Evolutionary conservation across 169 alveolate species (phyloP).

Genomic region (Eimeria praecox): DNA sequence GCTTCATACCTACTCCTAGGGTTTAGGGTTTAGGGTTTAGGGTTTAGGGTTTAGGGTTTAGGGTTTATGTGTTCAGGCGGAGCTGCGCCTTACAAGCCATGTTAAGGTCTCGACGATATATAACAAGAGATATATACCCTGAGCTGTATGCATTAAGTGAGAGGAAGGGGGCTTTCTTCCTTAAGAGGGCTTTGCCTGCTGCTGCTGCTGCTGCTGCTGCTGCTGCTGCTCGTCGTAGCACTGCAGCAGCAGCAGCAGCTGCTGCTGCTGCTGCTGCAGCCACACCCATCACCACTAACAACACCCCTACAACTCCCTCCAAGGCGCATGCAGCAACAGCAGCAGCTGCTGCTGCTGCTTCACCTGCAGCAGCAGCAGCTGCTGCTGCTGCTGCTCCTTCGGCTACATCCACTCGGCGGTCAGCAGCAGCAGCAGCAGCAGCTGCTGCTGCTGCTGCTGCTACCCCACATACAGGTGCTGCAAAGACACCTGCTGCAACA

Average conservation of each 20-base stretch:
- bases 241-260: slow-evolving; percentile 8
- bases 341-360: not conserved
- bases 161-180: slow-evolving; percentile 48
- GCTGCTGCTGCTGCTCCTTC: not conserved
- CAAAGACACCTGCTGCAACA: slow-evolving; percentile 2
- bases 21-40: not conserved
- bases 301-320: not conserved
- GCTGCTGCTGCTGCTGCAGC: slow-evolving; percentile 13
- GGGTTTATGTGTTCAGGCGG: slow-evolving; percentile 67
- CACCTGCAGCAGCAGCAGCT: not conserved
- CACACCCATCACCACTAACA: slow-evolving; percentile 11
- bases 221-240: slow-evolving; percentile 51
- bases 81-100: slow-evolving; percentile 66
- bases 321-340: not conserved
- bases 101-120: slow-evolving; percentile 70
- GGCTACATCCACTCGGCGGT: not conserved
- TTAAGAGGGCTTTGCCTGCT: slow-evolving; percentile 35
- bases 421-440: slow-evolving; percentile 55
- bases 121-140: slow-evolving; percentile 62
- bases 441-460: slow-evolving; percentile 48
- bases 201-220: slow-evolving; percentile 36
- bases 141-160: slow-evolving; percentile 73
- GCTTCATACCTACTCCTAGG: not conserved
- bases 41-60: slow-evolving; percentile 1
- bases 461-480: slow-evolving; percentile 1